Evolutionary conservation across 1,284 basidiomycete species (phyloP), one percentile per base, ranked within the genome.

Genomic region (Lentinus polychrous): DNA sequence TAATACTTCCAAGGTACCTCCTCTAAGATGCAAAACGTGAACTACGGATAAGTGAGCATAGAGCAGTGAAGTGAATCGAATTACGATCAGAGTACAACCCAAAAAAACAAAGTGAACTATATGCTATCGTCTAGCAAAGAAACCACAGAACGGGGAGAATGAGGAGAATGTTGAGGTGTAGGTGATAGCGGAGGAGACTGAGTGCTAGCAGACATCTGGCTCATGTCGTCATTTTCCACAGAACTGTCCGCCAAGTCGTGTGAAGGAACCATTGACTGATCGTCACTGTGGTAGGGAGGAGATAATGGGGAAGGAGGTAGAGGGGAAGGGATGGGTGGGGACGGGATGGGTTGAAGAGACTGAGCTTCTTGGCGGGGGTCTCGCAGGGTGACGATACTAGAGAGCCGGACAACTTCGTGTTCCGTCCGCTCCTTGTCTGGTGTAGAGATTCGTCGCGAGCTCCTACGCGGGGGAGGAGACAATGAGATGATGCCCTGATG

Each of bases 401-500:
- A 40, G 8, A 40, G 20, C 10, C 39, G 39, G 8, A 40, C 39
- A 14, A 40, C 39, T 23, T 40, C 39, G 22, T 40, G 39, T 18
- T 17, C n/a, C 32, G 50, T 51, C 34, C 51, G 54, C 39, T 61
- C 59, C 17, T 57, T 55, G 34, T 65, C 65, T 33, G 61, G 62
- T 36, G 62, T 53, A 4, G 65, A 55, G 33, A 66, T 58, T 49
- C 66, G 65, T 24, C 62, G 60, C 40, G 80, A 80, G 24, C 73
- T 71, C 14, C 79, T 71, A 20, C 81, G 72, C 8, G 81, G 81
- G 8, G 81, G 79, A 3, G 81, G 80, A 8, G 76, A 76, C 27
- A 83, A 63, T 20, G 78, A 74, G n/a, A 73, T 76, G 48, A 78
- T 62, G 48, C 74, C 76, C 8, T 64, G 60, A 38, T 57, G 57